Base-by-base conservation (phyloP, 2,329 filamentous ascomycete genomes). In the Microsporum ferrugineum region DNA sequence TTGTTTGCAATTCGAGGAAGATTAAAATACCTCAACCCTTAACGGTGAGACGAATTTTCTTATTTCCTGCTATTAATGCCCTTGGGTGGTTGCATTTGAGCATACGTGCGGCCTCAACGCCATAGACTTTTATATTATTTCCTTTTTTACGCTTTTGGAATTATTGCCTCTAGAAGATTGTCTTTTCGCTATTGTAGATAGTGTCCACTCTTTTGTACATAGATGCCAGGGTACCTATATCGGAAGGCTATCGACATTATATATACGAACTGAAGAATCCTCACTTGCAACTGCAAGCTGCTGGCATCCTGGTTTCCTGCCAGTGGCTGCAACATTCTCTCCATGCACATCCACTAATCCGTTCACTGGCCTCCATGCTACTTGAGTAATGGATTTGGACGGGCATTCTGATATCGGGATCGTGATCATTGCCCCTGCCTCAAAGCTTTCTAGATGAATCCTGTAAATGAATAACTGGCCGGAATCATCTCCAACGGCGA, bases 281-380 rank as follows among this genome's bases (percentile, higher is more conserved):
- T 78, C 76, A 65, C 76, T 78, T 60, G 74, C 74, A 57, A 77
- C 72, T n/a, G 76, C 76, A 66, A 78, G 70, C 62, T 23, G 17
- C 17, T 75, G 71, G 29, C 68, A 70, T 38, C 43, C 61, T 58
- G 59, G 39, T 57, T 29, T 64, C n/a, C 63, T 63, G 36, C 41
- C 57, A 2, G 58, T 53, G 1, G 60, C 51, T 57, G 61, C 36
- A 60, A 43, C 63, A 62, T 62, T 58, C 63, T 66, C 55, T 27
- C 63, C 17, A 58, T 63, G 41, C 65, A 49, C 38, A 60, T 49
- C 62, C 62, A 61, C 59, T 63, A 66, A 36, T 27, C 63, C 23
- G 45, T 63, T 47, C 66, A 45, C 17, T 3, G 87, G 87, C 64
- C 84, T 80, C 88, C 88, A 91, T 5, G 85, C 79, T 39, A 91